Evolutionary conservation across 768 basidiomycete genomes (phyloP).

Genomic region (Dacryopinax spathularia): DNA sequence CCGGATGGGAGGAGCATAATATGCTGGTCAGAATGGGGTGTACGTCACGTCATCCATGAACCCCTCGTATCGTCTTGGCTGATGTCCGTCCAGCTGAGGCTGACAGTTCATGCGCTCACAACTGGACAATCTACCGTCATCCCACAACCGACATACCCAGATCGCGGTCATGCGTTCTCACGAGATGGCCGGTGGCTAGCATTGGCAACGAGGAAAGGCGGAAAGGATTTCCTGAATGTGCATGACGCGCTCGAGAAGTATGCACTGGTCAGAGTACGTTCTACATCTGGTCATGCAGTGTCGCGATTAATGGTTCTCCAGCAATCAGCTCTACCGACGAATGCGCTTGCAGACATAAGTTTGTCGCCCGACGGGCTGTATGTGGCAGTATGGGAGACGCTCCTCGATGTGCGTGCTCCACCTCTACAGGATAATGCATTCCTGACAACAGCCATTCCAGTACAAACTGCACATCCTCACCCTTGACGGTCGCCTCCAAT

Average conservation of each 20-base stretch:
- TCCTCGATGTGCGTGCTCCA: constrained; percentile 50
- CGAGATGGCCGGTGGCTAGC: constrained; percentile 72
- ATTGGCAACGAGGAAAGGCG: constrained; percentile 77
- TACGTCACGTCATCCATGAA: constrained; percentile 32
- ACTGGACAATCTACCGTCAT: constrained; percentile 67
- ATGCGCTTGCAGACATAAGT: constrained; percentile 52
- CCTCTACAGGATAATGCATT: background rate
- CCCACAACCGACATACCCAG: constrained; percentile 70
- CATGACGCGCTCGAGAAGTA: constrained; percentile 63
- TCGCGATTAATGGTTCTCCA: constrained; percentile 20
- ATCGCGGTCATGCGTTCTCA: constrained; percentile 72
- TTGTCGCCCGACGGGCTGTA: constrained; percentile 65
- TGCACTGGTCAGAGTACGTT: constrained; percentile 54
- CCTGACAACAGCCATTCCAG: constrained; percentile 25
- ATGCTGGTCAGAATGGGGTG: constrained; percentile 89
- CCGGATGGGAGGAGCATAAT: constrained; percentile 69
- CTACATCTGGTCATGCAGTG: background rate
- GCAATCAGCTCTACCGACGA: constrained; percentile 75
- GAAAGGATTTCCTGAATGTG: constrained; percentile 72
- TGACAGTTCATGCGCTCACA: constrained; percentile 73
- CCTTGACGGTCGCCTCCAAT: constrained; percentile 47
- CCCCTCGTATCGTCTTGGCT: constrained; percentile 3
- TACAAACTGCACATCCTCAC: constrained; percentile 63
- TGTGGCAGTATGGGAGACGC: constrained; percentile 71
- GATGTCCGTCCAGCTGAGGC: constrained; percentile 23